Evolutionary conservation across 2,329 filamentous ascomycete species (phyloP).

Genomic region (Phyllosticta ampelicida): DNA sequence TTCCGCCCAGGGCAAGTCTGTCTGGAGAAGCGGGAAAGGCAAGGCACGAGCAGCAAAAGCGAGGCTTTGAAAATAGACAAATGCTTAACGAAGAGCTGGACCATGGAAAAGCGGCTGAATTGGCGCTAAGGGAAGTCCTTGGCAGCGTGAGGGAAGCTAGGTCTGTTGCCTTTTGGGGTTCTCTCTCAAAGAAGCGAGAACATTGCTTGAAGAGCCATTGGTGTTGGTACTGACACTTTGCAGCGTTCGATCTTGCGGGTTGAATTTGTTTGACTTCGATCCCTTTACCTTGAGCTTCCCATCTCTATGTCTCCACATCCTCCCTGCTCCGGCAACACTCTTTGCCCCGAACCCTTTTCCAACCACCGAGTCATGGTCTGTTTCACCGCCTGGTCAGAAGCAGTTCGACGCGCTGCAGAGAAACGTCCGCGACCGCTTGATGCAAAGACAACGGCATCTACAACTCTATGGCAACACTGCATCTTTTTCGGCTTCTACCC

Average conservation of each 20-base stretch:
- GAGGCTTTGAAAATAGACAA: conserved; percentile 53
- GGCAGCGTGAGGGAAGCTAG: conserved; percentile 73
- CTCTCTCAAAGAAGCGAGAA: neutral
- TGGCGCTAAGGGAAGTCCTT: conserved; percentile 74
- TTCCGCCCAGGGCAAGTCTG: conserved; percentile 36
- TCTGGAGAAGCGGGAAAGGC: conserved; percentile 14
- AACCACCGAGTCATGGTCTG: conserved; percentile 69
- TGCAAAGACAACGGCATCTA: conserved; percentile 23
- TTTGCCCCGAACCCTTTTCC: conserved; percentile 73
- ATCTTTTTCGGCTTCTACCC: conserved; percentile 20
- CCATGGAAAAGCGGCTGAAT: conserved; percentile 69
- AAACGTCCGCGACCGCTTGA: conserved; percentile 57
- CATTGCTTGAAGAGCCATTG: neutral
- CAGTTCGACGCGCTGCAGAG: conserved; percentile 62
- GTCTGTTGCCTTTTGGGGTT: conserved; percentile 35
- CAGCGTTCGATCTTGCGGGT: conserved; percentile 30
- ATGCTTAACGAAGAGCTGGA: conserved; percentile 61
- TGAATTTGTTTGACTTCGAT: conserved; percentile 62
- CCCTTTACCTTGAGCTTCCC: conserved; percentile 79
- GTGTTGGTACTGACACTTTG: neutral
- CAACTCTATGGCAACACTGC: conserved; percentile 15
- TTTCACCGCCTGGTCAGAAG: conserved; percentile 60
- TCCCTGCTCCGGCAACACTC: conserved; percentile 69
- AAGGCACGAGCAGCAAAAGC: conserved; percentile 35
- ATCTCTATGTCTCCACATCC: conserved; percentile 68